Evolutionary conservation across 306 rosid species (phyloP).

Genomic region (Cercis canadensis): DNA sequence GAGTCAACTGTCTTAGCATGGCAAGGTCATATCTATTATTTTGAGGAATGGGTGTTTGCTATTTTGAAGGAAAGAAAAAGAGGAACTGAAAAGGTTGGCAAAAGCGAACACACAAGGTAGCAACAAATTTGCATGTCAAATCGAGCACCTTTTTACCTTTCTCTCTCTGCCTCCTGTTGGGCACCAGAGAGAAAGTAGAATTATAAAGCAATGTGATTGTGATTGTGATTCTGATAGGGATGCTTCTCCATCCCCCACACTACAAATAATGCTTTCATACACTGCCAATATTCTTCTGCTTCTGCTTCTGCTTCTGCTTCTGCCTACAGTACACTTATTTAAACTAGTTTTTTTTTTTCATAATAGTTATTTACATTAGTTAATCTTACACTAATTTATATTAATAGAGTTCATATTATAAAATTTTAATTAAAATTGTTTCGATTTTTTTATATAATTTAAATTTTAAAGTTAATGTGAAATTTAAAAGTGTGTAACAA

Average conservation of each 20-base stretch:
- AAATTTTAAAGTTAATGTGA: no score
- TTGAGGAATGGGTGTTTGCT: slow-evolving; percentile 36
- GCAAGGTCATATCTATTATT: no score
- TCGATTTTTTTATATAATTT: no score
- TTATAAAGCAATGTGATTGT: slow-evolving; percentile 39
- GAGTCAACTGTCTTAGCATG: no score
- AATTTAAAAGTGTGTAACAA: no score
- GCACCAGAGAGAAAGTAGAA: slow-evolving; percentile 29
- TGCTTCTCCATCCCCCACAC: slow-evolving; percentile 37
- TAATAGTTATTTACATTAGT: no score
- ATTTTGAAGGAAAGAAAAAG: background rate
- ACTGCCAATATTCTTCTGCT: slow-evolving; percentile 21
- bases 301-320: no score
- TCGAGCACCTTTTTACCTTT: slow-evolving; percentile 58
- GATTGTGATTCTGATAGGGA: slow-evolving; percentile 28
- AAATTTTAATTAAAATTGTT: no score
- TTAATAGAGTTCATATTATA: no score
- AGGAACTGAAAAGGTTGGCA: slow-evolving; percentile 52
- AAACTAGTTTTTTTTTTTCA: no score
- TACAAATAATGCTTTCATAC: slow-evolving; percentile 28
- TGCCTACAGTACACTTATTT: no score
- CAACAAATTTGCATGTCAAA: slow-evolving; percentile 70
- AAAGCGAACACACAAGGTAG: slow-evolving; percentile 52
- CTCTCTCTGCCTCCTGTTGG: slow-evolving; percentile 11
- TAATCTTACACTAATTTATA: no score